Evolutionary conservation across 1,284 basidiomycete species (phyloP).

Genomic region (Rhodotorula sp.): DNA sequence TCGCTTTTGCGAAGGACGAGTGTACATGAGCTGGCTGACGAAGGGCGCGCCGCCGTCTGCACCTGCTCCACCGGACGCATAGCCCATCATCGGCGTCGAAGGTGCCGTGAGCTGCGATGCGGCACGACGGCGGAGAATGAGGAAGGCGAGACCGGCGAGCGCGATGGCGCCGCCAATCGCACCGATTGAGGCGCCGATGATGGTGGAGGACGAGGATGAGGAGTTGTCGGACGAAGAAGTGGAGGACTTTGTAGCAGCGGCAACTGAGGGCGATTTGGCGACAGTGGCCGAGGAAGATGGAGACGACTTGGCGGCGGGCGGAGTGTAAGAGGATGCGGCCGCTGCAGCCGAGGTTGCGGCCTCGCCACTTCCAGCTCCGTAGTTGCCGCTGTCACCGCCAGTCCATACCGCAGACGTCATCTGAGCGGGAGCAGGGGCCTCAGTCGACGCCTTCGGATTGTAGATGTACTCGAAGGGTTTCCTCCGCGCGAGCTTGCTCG

Average conservation of each 20-base stretch:
- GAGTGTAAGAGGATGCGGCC: neutral
- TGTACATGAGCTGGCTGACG: constrained; percentile 38
- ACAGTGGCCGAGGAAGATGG: neutral
- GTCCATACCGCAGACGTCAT: neutral
- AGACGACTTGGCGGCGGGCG: neutral
- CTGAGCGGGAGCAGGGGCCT: neutral
- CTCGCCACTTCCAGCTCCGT: neutral
- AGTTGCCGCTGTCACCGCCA: neutral
- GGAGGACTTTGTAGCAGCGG: too few relatives aligned
- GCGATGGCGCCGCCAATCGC: constrained; percentile 42
- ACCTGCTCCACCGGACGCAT: neutral
- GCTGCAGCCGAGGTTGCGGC: neutral
- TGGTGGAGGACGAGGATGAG: constrained; percentile 19
- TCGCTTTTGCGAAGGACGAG: constrained; percentile 31
- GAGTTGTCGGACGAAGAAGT: neutral
- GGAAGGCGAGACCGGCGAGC: constrained; percentile 22
- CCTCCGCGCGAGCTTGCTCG: constrained; percentile 14
- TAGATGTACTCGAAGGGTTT: constrained; percentile 12
- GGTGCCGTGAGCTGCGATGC: neutral
- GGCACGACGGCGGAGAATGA: constrained; percentile 33
- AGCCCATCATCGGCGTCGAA: neutral
- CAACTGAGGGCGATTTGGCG: neutral
- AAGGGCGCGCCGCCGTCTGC: constrained; percentile 6
- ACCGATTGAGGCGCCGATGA: constrained; percentile 43
- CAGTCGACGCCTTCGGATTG: constrained; percentile 24